Base-by-base conservation (phyloP, 441 rosid genomes). In the Jatropha podagrica region DNA sequence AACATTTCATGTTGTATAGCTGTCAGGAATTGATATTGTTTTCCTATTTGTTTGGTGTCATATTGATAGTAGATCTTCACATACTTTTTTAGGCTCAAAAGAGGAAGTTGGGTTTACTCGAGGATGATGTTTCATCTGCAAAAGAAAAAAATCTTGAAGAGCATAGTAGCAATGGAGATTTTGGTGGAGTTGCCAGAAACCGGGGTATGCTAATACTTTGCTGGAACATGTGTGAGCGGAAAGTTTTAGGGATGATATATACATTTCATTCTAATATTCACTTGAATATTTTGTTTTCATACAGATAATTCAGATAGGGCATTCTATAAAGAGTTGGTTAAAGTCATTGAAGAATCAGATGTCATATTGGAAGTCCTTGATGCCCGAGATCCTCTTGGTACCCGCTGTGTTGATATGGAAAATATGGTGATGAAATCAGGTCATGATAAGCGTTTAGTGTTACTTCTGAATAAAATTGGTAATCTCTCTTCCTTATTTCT, bases 321-420 rank as follows among this genome's bases (percentile, higher is more conserved):
- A 76, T 96, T 96, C 84, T 96, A 91, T 79, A 96, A 91, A 90
- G 98, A 96, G 80, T 82, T 96, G 87, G 97, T 83, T 75, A 94
- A 91, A 80, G 99, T 96, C 27, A 84, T 96, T 71, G 98, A 96
- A 80, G 85, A 84, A 79, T 94, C 98, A 2, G 98, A 96, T 87
- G 98, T 96, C 79, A 91, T 94, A 78, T 64, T 96, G 83, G 99
- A 96, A 86, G 95, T 96, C 78, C 90, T 96, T 64, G 98, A 96
- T 83, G 96, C 97, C 0, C 87, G 97, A 56, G 99, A 96, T 83
- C 97, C 98, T 32, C 85, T 92, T 42, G 96, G 99, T 65, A 92
- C 94, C 20, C 96, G 99, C 17, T 94, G 99, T 80, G 80, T 86
- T 60, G 99, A 92, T 71, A 92, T 96, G 97, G 99, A 96, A 85